Evolutionary conservation across 2,329 filamentous ascomycete species (phyloP), one percentile per base, ranked within the genome.

Genomic region (Rhinocladiella similis): DNA sequence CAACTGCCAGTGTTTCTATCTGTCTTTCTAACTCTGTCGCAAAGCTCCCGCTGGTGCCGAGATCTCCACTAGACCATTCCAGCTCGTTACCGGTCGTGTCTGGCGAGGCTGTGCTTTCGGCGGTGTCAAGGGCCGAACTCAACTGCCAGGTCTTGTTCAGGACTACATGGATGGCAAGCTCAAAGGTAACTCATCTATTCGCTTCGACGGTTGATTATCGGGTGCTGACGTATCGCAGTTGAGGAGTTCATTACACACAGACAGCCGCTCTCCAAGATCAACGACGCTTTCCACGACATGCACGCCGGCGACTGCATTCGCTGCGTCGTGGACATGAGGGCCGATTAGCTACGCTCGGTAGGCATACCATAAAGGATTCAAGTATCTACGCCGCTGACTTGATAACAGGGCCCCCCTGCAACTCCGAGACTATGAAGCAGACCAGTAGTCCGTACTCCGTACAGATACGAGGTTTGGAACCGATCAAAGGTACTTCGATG

Each of bases 231-330:
- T 16, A 3, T 18, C 19, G 33, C 5, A 52, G 48, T 57, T 45
- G 93, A 97, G 72, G 94, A 99, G 80, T 97, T 97, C 80, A 97
- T 99, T 78, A 99, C 94, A 29, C 94, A 99, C 80, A 86, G 92
- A 67, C 90, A 96, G 79, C 83, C 82, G 3, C 80, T 99, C 43
- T 77, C 78, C 59, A 85, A 89, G 69, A 96, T 99, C 76, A 97
- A 97, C 81, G 79, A 82, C 50, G 93, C 91, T 18, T 99, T 96
- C 69, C 84, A 91, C 63, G 85, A 88, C 67, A 99, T 99, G 94
- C 95, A 97, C 82, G 83, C 86, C 59, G 94, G 94, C 57, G 92
- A 97, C 76, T 99, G 94, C 77, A 97, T 99, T 70, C 90, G 94
- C 63, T 96, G 91, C 66, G 94, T 97, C 9, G 89, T 97, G 52